Evolutionary conservation across 148 eudicot genomes (phyloP).

Genomic region (Dysphania ambrosioides): DNA sequence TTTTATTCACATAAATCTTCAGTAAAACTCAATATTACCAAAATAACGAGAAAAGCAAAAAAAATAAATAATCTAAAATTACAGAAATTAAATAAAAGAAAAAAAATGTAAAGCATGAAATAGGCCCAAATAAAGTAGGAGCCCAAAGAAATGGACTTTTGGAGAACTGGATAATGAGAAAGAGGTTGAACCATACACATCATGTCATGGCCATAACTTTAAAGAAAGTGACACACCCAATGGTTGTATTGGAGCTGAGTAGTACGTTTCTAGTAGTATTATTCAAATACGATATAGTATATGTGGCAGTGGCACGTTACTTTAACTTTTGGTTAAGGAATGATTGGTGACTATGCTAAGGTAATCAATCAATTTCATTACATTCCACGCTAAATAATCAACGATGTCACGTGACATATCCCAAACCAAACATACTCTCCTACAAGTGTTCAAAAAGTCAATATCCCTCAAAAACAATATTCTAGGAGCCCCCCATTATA

Average conservation of each 20-base stretch:
- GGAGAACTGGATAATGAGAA: no score
- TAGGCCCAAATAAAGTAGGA: not conserved
- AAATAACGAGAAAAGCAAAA: no score
- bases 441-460: slow-evolving; percentile 23
- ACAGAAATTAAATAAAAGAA: no score
- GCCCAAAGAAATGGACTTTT: slow-evolving; percentile 3
- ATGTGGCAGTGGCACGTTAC: slow-evolving; percentile 11
- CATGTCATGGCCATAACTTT: no score
- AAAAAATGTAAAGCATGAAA: not conserved
- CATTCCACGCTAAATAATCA: slow-evolving; percentile 33
- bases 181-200: no score
- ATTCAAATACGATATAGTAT: not conserved
- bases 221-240: not conserved
- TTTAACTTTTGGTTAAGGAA: slow-evolving; percentile 16
- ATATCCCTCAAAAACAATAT: slow-evolving; percentile 27
- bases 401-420: slow-evolving; percentile 28
- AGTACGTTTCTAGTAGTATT: not conserved
- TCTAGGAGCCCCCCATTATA: slow-evolving; percentile 20
- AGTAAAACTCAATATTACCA: no score
- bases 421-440: not conserved
- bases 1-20: no score
- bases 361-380: slow-evolving; percentile 27
- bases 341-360: slow-evolving; percentile 24
- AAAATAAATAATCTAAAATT: no score
- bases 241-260: no score